These are phyloP conservation scores for Candida manassasensis DNA, from an alignment of 805 yeast species.

Conservation along the genomic window DNA sequence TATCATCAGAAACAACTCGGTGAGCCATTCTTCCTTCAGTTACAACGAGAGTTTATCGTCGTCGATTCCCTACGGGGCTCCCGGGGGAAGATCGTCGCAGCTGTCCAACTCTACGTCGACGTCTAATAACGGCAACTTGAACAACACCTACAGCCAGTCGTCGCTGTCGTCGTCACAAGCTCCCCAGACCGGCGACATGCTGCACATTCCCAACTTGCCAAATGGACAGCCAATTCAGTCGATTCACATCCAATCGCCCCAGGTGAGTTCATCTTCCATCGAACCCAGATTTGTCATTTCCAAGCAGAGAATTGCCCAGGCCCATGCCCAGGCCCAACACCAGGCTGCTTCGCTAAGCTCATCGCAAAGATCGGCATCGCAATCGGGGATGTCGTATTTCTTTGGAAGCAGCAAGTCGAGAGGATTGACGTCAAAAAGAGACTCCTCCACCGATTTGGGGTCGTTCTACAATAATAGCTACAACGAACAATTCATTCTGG, in stretches of 20 bases:
- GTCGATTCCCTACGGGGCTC: constrained; percentile 67
- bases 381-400: constrained; percentile 46
- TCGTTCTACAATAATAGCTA: constrained; percentile 35
- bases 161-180: constrained; percentile 10
- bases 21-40: constrained; percentile 36
- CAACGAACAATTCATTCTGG: constrained; percentile 21
- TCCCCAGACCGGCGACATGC: constrained; percentile 10
- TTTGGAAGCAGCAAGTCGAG: constrained; percentile 46
- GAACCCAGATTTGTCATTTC: constrained; percentile 85
- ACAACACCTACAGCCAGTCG: constrained; percentile 9
- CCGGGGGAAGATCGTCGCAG: constrained; percentile 44
- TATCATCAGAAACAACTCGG: constrained; percentile 35
- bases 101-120: constrained; percentile 8
- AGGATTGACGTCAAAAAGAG: constrained; percentile 26
- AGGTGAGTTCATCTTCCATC: constrained; percentile 51
- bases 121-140: constrained; percentile 6
- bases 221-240: constrained; percentile 58
- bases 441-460: constrained; percentile 39
- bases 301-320: constrained; percentile 62
- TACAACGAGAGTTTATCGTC: constrained; percentile 46
- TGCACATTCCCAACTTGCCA: constrained; percentile 45
- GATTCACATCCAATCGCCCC: constrained; percentile 68
- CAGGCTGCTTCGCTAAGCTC: constrained; percentile 30
- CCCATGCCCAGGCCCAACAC: constrained; percentile 39
- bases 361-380: constrained; percentile 37